These are phyloP conservation scores for Tetradesmus obliquus DNA, from an alignment of 139 green algal species.

Conservation along the genomic window DNA sequence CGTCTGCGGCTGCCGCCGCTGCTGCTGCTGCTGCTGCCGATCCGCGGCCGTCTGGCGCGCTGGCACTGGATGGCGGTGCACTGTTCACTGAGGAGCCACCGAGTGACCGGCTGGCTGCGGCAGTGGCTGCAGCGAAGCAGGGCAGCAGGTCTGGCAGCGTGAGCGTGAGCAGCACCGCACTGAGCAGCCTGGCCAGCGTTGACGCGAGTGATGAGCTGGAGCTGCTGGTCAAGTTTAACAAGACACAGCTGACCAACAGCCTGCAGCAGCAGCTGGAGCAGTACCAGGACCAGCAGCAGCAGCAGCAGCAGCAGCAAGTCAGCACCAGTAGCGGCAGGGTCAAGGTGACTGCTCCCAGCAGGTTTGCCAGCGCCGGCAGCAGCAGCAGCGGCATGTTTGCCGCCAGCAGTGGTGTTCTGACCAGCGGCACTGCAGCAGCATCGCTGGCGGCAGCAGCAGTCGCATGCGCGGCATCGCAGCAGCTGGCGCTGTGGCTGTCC, in stretches of 20 bases:
- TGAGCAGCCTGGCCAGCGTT: neutral
- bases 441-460: slow-evolving; percentile 34
- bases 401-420: slow-evolving; percentile 9
- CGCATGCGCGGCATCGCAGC: neutral
- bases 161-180: slow-evolving; percentile 1
- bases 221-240: slow-evolving; percentile 20
- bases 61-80: neutral
- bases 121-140: slow-evolving; percentile 6
- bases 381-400: neutral
- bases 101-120: neutral
- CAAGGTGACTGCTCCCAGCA: too few species aligned
- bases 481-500: slow-evolving; percentile 27
- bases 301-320: neutral
- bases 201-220: slow-evolving; percentile 1
- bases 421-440: slow-evolving; percentile 3
- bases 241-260: neutral
- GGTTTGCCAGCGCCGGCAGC: neutral
- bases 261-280: neutral
- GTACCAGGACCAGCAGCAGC: neutral
- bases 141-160: slow-evolving; percentile 13
- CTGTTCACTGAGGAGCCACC: slow-evolving; percentile 38
- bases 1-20: neutral
- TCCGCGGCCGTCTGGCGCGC: neutral
- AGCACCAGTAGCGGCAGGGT: neutral
- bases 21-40: neutral